Conservation (phyloP, 2,329 filamentous ascomycete genomes). For the Verticillium dahliae region DNA sequence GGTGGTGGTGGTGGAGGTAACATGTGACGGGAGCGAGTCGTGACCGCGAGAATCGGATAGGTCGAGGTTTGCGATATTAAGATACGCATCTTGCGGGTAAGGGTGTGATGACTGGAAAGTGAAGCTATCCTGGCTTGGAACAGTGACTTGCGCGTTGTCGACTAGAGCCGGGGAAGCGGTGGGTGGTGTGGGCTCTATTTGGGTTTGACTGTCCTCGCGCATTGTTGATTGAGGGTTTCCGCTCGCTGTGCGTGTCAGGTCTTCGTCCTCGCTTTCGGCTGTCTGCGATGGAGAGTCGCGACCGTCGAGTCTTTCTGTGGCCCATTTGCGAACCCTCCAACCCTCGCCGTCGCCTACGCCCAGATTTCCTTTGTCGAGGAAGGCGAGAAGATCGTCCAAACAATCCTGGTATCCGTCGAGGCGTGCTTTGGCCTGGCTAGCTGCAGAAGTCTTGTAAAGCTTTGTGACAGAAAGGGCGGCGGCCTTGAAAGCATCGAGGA, state of each 20-base stretch:
- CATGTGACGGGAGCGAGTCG: conserved; percentile 23
- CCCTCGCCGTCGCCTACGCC: conserved; percentile 75
- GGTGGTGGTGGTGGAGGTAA: conserved; percentile 19
- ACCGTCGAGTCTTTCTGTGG: conserved; percentile 62
- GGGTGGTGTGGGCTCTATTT: conserved; percentile 28
- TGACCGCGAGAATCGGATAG: conserved; percentile 45
- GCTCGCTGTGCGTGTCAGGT: conserved; percentile 38
- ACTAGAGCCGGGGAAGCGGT: conserved; percentile 13
- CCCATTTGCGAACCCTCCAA: conserved; percentile 56
- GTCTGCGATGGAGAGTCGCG: conserved; percentile 45
- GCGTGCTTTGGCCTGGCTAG: conserved; percentile 68
- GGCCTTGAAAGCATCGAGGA: conserved; percentile 84
- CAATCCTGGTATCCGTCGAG: conserved; percentile 89
- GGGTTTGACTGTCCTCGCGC: conserved; percentile 13
- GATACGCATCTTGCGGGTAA: conserved; percentile 46
- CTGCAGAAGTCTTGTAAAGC: conserved; percentile 85
- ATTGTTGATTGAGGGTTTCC: conserved; percentile 14
- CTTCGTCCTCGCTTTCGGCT: conserved; percentile 65
- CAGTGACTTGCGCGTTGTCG: conserved; percentile 25
- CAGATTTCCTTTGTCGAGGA: conserved; percentile 76
- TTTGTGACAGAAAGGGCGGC: conserved; percentile 93
- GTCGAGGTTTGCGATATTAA: conserved; percentile 55
- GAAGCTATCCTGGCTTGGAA: conserved; percentile 56
- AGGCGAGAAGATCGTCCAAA: conserved; percentile 78
- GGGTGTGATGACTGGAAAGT: conserved; percentile 61